Conservation (phyloP, 2,329 filamentous ascomycete species). For the Aspergillus eucalypticola region DNA sequence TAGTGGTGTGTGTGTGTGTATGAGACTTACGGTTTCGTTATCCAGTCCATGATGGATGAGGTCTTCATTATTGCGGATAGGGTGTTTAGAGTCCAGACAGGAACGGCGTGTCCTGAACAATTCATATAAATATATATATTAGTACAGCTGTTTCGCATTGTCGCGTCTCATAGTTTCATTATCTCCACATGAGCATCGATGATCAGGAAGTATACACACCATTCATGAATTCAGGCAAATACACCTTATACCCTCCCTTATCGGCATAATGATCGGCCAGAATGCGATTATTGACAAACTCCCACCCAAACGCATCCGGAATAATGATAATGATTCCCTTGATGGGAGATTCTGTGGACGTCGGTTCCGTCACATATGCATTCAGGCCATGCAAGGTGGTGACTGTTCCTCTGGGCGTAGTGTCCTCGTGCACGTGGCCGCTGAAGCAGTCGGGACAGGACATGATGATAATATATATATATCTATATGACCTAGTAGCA, state of each 20-base stretch:
- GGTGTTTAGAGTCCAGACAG: conserved; percentile 12
- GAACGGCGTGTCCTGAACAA: conserved; percentile 20
- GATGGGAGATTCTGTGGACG: conserved; percentile 18
- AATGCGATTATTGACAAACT: conserved; percentile 55
- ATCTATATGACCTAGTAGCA: no score
- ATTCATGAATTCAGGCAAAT: conserved; percentile 60
- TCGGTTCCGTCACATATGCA: conserved; percentile 50
- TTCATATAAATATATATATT: no score
- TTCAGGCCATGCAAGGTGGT: conserved; percentile 52
- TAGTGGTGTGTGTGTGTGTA: neutral
- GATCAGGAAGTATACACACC: conserved; percentile 29
- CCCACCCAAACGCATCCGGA: conserved; percentile 59
- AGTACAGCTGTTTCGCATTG: neutral
- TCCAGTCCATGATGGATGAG: conserved; percentile 12
- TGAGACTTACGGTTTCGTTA: conserved; percentile 22
- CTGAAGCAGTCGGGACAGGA: conserved; percentile 46
- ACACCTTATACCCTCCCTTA: conserved; percentile 53
- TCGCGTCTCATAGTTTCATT: neutral
- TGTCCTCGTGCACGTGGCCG: conserved; percentile 48
- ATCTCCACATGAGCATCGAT: neutral
- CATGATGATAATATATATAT: conserved; percentile 16
- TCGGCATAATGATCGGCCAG: conserved; percentile 58
- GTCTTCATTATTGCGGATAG: conserved; percentile 13
- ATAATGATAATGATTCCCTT: conserved; percentile 57
- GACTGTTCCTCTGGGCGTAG: conserved; percentile 48